Evolutionary conservation across 371 early-diverging fungal species (phyloP), one percentile per base, ranked within the genome.

Genomic region (Mycotypha africana): DNA sequence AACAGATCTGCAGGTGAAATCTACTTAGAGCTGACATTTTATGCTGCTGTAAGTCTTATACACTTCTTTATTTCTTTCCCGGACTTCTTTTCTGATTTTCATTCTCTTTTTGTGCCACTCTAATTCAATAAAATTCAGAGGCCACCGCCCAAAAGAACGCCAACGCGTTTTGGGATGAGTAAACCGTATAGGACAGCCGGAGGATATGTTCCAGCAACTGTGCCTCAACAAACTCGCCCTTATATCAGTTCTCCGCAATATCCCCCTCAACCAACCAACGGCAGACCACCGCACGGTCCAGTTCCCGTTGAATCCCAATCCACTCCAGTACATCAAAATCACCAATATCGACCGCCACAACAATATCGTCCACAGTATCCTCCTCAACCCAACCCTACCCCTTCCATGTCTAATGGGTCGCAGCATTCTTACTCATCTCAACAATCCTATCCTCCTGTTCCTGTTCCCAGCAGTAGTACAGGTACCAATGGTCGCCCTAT

Each of bases 11-110:
- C 77, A 17, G 81, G 81, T 34, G 69, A 74, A 40, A 67, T 81
- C 16, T 65, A 74, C 45, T 47, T 81, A 8, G 78, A 81, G 42
- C 38, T 81, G 58, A 81, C 81, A 21, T 81, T 78, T 33, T 78
- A 76, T 53, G 58, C 74, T 24, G 69, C 70, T 23, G 80, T 76
- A 73, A 66, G 72, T 60, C 7, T 9, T 30, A 8, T 28, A 8
- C 11, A 8, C 11, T 28, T 28, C 11, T 28, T 28, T 28, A 8
- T 28, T 21, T 16, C n/a, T 37, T 39, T 34, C 31, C 19, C n/a
- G n/a, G n/a, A n/a, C n/a, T n/a, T n/a, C n/a, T n/a, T n/a, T 1
- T 14, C 17, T 33, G 24, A 15, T 34, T 22, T 45, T 37, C 34
- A 32, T 43, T 21, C 38, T 46, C n/a, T n/a, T n/a, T n/a, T n/a